Base-by-base conservation (phyloP, 352 stramenopile genomes). In the Peronospora destructor region DNA sequence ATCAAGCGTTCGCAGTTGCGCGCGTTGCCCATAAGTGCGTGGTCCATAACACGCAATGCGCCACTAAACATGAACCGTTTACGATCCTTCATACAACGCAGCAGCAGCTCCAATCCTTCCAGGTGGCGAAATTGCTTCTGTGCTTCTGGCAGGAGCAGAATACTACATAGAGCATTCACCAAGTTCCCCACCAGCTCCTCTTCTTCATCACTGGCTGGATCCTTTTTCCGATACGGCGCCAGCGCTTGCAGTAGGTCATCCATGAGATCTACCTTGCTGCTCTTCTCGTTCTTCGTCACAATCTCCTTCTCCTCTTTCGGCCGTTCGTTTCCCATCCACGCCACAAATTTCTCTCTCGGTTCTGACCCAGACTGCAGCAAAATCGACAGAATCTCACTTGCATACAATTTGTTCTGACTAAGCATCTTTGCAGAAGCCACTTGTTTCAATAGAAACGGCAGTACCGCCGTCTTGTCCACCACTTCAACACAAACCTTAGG, bases 171-270 rank as follows among this genome's bases (percentile, higher is more conserved):
- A 29, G 72, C 50, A 55, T 95, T 82, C 57, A 97, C 91, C 12
- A 96, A 56, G 59, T 98, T 98, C 47, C 97, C 86, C 1, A 97
- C 69, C 13, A 92, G 83, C 62, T 98, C 94, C 45, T 96, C 82
- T 64, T 97, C 87, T 45, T 95, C 80, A 0, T 83, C 69, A 42
- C 35, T 72, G 17, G 37, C 39, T 1, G 91, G 86, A 43, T 96
- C 73, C 41, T 71, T 74, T 54, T 96, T 96, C 19, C 91, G 69
- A 67, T 94, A 97, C 32, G 69, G 61, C 13, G 87, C 87, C 35
- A 97, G 59, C 3, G 79, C 77, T 64, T 96, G 86, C 14, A 98
- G 65, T 6, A 98, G 60, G 12, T 78, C 65, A 62, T 98, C 94
- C 58, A 98, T 82, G 6, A 91, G 71, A 61, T 98, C 75, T 37